phyloP scores from a whole-genome alignment of 345 rosid species.

The Laguncularia racemosa region DNA sequence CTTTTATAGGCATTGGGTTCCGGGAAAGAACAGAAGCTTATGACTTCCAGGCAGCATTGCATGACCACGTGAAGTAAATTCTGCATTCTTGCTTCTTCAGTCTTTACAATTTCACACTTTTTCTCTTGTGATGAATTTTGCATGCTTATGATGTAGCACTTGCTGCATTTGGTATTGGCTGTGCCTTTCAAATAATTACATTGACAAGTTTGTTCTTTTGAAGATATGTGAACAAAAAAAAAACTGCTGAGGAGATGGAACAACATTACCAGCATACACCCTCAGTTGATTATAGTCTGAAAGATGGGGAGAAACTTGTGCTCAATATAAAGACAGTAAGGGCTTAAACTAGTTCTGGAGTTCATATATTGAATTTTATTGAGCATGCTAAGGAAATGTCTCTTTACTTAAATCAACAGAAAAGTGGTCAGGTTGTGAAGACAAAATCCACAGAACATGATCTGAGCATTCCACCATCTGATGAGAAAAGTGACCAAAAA shows the following conservation, averaged over 20 bases:
- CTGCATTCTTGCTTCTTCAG: background rate
- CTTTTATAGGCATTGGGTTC: conserved; percentile 94
- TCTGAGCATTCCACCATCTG: conserved; percentile 43
- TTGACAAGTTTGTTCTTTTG: background rate
- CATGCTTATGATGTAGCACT: background rate
- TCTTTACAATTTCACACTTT: background rate
- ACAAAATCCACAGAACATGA: conserved; percentile 52
- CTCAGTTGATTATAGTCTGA: conserved; percentile 75
- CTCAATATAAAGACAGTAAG: conserved; percentile 76
- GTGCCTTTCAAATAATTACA: conserved; percentile 1
- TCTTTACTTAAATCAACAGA: conserved; percentile 27
- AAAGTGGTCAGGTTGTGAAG: conserved; percentile 31
- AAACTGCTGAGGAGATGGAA: conserved; percentile 98
- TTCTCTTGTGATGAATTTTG: background rate
- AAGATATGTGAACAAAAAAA: conserved; percentile 94
- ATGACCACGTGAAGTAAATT: conserved; percentile 90
- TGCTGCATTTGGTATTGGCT: background rate
- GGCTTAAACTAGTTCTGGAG: background rate
- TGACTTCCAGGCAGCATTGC: conserved; percentile 96
- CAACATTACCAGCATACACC: conserved; percentile 81
- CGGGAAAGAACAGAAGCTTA: conserved; percentile 98
- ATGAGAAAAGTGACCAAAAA: conserved; percentile 45
- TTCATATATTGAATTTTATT: background rate
- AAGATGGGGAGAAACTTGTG: conserved; percentile 87
- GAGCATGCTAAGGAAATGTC: background rate